These are phyloP conservation scores for Eremochloa ophiuroides DNA, from an alignment of 176 grass and related monocot species.

Conservation along the genomic window DNA sequence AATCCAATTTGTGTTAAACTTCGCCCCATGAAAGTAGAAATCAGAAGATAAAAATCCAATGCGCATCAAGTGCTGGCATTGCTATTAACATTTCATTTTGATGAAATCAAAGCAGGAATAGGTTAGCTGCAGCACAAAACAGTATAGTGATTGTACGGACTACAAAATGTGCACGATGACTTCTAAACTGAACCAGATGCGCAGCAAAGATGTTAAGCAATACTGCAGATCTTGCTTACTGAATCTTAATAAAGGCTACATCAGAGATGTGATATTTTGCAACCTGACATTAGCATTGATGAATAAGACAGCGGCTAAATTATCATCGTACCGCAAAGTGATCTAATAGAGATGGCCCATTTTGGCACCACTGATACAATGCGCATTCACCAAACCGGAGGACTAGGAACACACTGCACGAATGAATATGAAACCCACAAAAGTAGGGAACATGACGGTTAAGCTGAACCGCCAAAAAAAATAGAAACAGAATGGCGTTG, in stretches of 20 bases:
- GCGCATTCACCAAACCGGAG: not conserved
- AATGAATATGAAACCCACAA: conserved; percentile 3
- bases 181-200: not conserved
- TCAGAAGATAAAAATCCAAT: not conserved
- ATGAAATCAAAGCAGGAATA: not conserved
- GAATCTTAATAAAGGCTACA: not conserved
- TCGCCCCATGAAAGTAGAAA: not conserved
- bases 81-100: not conserved
- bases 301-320: not conserved
- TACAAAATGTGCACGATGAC: not conserved
- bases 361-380: conserved; percentile 10
- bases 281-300: conserved; percentile 23
- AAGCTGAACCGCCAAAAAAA: not conserved
- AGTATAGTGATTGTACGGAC: not conserved
- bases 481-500: not conserved
- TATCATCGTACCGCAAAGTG: conserved; percentile 9
- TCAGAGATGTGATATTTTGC: not conserved
- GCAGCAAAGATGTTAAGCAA: not conserved
- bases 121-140: not conserved
- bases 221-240: conserved; percentile 22
- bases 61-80: not conserved
- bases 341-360: not conserved
- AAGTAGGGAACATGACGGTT: not conserved
- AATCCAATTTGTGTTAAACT: not conserved
- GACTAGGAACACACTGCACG: not conserved